Conservation (phyloP, 306 rosid species). For the Vicia faba region DNA sequence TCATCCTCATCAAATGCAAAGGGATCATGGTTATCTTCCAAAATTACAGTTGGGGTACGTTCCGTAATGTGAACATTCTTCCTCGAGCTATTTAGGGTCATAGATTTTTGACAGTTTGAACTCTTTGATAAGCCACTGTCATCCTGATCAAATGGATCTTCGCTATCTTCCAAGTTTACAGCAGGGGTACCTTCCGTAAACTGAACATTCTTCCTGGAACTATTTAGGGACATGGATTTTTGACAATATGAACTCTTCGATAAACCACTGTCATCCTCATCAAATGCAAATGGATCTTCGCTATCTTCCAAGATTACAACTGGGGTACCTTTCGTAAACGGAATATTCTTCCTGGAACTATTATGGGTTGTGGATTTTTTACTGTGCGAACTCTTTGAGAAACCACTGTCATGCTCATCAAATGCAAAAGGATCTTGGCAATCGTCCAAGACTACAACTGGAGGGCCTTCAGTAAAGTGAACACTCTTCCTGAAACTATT, state of each 20-base stretch:
- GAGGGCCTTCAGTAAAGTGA: slow-evolving; percentile 41
- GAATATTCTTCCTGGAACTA: slow-evolving; percentile 52
- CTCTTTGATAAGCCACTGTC: slow-evolving; percentile 66
- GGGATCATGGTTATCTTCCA: slow-evolving; percentile 76
- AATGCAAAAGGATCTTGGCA: slow-evolving; percentile 89
- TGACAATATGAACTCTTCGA: slow-evolving; percentile 54
- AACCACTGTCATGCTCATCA: slow-evolving; percentile 80
- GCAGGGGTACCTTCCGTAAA: slow-evolving; percentile 40
- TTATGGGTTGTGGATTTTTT: slow-evolving; percentile 43
- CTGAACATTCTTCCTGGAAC: slow-evolving; percentile 52
- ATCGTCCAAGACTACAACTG: slow-evolving; percentile 54
- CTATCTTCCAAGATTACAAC: slow-evolving; percentile 55
- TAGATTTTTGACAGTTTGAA: slow-evolving; percentile 47
- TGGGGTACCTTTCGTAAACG: slow-evolving; percentile 39
- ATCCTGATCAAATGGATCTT: slow-evolving; percentile 92
- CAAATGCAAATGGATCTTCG: slow-evolving; percentile 95
- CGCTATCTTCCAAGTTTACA: slow-evolving; percentile 57
- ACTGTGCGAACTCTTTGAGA: slow-evolving; percentile 52
- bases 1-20: slow-evolving; percentile 98
- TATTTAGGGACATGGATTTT: slow-evolving; percentile 39
- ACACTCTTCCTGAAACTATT: slow-evolving; percentile 52
- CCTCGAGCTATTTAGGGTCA: slow-evolving; percentile 44
- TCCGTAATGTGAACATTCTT: slow-evolving; percentile 50
- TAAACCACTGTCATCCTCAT: slow-evolving; percentile 77
- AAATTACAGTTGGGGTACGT: slow-evolving; percentile 42